Base-by-base conservation (phyloP, 176 grass and related monocot genomes). In the Aegilops sharonensis region DNA sequence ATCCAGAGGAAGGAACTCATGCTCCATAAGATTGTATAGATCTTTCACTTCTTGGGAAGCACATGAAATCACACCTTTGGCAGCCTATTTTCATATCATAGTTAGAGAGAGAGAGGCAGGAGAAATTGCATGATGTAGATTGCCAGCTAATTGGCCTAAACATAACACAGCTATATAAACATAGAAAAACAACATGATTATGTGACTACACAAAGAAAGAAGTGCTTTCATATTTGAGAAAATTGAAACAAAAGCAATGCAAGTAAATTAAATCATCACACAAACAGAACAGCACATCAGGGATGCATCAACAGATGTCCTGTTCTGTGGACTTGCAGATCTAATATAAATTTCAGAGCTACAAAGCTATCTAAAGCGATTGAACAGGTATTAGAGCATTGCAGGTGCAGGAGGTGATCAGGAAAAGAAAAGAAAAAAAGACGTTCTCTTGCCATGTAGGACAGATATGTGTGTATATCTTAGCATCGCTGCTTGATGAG, bases 1-100 rank as follows among this genome's bases (percentile, higher is more conserved):
- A 83, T 94, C 92, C 67, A 99, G 71, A 60, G 97, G 97, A 45
- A 87, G 89, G 78, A 94, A 96, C 68, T 96, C 97, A 73, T 91
- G 73, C 76, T 99, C 97, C 74, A 99, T 84, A 72, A 99, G 85
- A 64, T 93, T 94, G 90, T 94, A 99, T 36, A 99, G 87, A 87
- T 96, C 97, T 83, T 91, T 95, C 27, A 96, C 97, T 83, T 99
- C 97, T 94, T 94, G 97, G 47, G 94, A 94, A 74, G 93, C 97
- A 89, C 94, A 99, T 29, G 94, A 86, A 88, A 96, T 92, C 32
- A 99, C 97, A 27, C 97, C 94, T 89, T 96, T 99, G 12, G 89
- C 89, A 39, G 74, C 85, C 97, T 99, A 77, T 64, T 85, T 65
- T 47, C 10, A 36, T 15, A 64, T 45, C 29, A 80, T 6, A 62